Base-by-base conservation (phyloP, 83 land plant genomes). In the Diphasiastrum complanatum region DNA sequence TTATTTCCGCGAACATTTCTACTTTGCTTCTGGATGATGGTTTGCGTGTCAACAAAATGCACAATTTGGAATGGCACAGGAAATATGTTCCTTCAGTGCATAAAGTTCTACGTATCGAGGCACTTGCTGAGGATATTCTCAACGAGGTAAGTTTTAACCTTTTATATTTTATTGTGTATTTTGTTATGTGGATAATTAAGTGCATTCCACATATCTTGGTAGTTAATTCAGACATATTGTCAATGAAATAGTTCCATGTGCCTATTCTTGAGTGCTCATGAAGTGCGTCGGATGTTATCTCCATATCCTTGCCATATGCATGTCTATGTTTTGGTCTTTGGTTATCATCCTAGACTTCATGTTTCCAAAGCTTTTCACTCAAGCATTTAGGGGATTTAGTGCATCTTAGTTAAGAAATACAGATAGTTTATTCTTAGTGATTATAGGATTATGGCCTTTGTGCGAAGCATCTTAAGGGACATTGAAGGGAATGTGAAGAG, bases 21-120 rank as follows among this genome's bases (percentile, higher is more conserved):
- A 72, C 79, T 5, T 43, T 95, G 30, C 67, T 89, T n/a, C 80
- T 95, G 35, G 99, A 95, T 69, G 96, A 89, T 79, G 99, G 99
- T 33, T 56, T 95, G 24, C 48, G 62, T 12, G 68, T 95, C 45
- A 85, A 86, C 70, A 84, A 84, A 57, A 89, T 71, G 85, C 71
- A 79, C 51, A 59, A 74, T 19, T 61, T 81, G 45, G 73, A 70
- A n/a, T 95, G 99, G 99, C 99, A 95, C 60, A 70, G 70, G 52
- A 45, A 36, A 23, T 68, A 54, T 71, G 75, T 73, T 35, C 87
- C 86, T 2, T 29, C 50, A 58, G 96, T 86, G 40, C 84, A 87
- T 54, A 78, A 89, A 41, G 74, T 95, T 14, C 54, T 86, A 53
- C 67, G 99, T 58, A 89, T 95, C 36, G 99, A 95, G 53, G 72